phyloP scores from a whole-genome alignment of 1,139 yeast species.

The Wickerhamomyces sp. region DNA sequence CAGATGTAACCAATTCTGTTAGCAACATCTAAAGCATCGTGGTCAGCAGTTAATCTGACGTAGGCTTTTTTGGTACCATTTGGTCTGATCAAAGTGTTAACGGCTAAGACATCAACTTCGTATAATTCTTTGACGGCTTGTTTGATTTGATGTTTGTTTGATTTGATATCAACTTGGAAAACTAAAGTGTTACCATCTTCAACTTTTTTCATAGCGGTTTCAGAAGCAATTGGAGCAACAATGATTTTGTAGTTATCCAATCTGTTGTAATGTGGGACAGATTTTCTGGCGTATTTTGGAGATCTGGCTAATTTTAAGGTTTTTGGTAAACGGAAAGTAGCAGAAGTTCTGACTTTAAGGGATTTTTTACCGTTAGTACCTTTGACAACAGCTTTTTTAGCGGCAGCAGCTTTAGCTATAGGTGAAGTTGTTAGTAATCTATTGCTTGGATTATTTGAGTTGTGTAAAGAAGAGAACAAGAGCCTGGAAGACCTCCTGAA shows the following conservation, averaged over 20 bases:
- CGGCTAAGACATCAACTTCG: conserved; percentile 90
- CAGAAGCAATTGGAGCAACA: conserved; percentile 94
- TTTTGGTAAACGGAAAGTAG: conserved; percentile 98
- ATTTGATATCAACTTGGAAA: conserved; percentile 93
- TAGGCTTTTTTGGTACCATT: conserved; percentile 99
- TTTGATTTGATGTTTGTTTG: conserved; percentile 98
- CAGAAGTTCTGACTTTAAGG: conserved; percentile 87
- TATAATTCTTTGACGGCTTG: conserved; percentile 97
- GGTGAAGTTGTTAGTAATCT: conserved; percentile 17
- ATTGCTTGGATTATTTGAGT: too few relatives aligned
- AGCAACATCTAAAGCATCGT: conserved; percentile 99
- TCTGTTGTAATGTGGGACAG: conserved; percentile 97
- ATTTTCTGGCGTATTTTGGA: conserved; percentile 94
- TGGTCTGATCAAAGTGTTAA: conserved; percentile 97
- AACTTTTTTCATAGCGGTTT: conserved; percentile 99
- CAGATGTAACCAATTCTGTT: conserved; percentile 99
- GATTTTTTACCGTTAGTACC: conserved; percentile 94
- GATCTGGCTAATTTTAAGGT: conserved; percentile 89
- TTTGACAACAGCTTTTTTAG: conserved; percentile 98
- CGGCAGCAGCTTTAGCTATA: conserved; percentile 80
- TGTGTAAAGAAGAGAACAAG: too few relatives aligned
- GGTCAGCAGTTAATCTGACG: conserved; percentile 98
- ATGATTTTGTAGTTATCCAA: conserved; percentile 94
- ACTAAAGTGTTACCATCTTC: conserved; percentile 99
- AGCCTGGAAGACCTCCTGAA: too few relatives aligned